phyloP scores from a whole-genome alignment of 2,329 filamentous ascomycete genomes.

The Pseudohalonectria lignicola region DNA sequence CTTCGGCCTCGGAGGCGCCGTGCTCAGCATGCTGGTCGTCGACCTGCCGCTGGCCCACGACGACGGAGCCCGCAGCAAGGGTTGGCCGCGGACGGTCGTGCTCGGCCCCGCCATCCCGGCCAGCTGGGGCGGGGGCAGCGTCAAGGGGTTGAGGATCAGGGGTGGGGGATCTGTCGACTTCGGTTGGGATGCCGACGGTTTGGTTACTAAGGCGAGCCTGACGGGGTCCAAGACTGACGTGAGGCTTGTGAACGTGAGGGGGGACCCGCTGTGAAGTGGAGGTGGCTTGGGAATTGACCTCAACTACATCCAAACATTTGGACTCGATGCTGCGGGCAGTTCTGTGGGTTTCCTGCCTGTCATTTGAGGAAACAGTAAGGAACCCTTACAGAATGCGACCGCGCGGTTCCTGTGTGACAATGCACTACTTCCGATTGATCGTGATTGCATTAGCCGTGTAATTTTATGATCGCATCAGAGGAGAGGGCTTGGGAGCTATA shows the following conservation, averaged over 20 bases:
- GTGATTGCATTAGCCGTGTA: too few relatives aligned
- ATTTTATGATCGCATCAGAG: too few relatives aligned
- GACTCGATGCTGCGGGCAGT: too few relatives aligned
- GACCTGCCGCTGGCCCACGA: constrained; percentile 26
- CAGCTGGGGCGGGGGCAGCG: constrained; percentile 29
- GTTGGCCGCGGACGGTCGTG: constrained; percentile 24
- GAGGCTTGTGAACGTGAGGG: constrained; percentile 9
- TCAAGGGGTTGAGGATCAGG: constrained; percentile 29
- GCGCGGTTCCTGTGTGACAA: too few relatives aligned
- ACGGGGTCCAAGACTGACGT: constrained; percentile 1
- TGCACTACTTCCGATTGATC: too few relatives aligned
- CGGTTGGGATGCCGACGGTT: constrained; percentile 25
- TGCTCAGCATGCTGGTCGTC: constrained; percentile 40
- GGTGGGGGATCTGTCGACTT: constrained; percentile 32
- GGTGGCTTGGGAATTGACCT: too few relatives aligned
- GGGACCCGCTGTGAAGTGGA: constrained; percentile 4
- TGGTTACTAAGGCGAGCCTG: constrained; percentile 15
- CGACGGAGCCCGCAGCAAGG: constrained; percentile 5
- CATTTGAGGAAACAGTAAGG: too few relatives aligned
- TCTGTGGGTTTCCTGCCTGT: too few relatives aligned
- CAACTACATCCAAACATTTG: too few relatives aligned
- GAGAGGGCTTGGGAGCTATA: too few relatives aligned
- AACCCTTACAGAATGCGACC: too few relatives aligned
- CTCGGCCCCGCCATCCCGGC: constrained; percentile 35
- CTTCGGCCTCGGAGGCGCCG: constrained; percentile 37